Conservation (phyloP, 805 yeast species). For the Scheffersomyces stipitis region DNA sequence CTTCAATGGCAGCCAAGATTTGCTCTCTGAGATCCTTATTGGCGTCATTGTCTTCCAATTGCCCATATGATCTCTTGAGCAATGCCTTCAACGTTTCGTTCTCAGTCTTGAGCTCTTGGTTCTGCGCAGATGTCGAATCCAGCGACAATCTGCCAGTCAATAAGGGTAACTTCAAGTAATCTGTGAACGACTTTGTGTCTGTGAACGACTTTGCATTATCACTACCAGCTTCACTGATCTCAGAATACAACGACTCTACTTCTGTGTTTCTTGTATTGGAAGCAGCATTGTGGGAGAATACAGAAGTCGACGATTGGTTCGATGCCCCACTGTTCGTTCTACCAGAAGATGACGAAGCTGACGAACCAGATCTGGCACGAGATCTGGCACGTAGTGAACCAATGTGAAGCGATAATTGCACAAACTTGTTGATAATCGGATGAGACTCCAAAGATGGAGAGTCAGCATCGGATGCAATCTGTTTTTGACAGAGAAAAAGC, state of each 20-base stretch:
- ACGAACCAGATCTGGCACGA: conserved; percentile 5
- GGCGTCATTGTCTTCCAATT: conserved; percentile 16
- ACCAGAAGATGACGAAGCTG: conserved; percentile 13
- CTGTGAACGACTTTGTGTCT: conserved; percentile 14
- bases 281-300: conserved; percentile 16
- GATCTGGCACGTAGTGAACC: conserved; percentile 7
- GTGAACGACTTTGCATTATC: conserved; percentile 10
- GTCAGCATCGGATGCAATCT: conserved; percentile 1
- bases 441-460: conserved; percentile 2
- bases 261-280: conserved; percentile 5
- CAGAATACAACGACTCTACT: conserved; percentile 15
- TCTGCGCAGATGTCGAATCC: conserved; percentile 6
- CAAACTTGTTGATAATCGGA: conserved; percentile 27
- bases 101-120: conserved; percentile 13
- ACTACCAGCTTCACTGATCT: conserved; percentile 12
- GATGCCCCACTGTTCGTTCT: conserved; percentile 5
- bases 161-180: conserved; percentile 22
- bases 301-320: conserved; percentile 20
- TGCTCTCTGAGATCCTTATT: conserved; percentile 15
- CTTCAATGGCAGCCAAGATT: conserved; percentile 4
- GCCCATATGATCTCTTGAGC: conserved; percentile 24
- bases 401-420: conserved; percentile 23
- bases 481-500: conserved; percentile 16
- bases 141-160: conserved; percentile 5
- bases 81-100: conserved; percentile 26